Percentiles rank a stretch among this genome's conserved stretches.
phyloP scores from a whole-genome alignment of 257 asterid species.

The Thymus mandschuricus region DNA sequence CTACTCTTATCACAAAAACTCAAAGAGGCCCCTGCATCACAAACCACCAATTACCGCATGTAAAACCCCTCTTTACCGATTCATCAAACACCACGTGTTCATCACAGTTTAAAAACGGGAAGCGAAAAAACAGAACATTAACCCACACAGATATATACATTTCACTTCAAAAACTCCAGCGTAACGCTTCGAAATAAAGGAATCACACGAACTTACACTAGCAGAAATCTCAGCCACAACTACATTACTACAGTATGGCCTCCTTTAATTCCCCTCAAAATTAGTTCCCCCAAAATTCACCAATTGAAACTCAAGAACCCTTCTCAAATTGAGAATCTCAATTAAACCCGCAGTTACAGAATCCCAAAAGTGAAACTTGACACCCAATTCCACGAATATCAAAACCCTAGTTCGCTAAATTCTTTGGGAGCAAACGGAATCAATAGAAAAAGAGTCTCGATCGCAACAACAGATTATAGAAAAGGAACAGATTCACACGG shows the following conservation, averaged over 20 bases:
- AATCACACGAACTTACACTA: constrained; percentile 3
- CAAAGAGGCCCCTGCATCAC: constrained; percentile 36
- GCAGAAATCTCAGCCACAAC: constrained; percentile 3
- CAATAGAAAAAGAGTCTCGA: constrained; percentile 1
- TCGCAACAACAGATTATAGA: background rate
- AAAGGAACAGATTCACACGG: background rate
- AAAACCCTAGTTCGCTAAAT: constrained; percentile 37
- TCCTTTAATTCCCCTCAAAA: background rate
- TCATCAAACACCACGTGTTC: background rate
- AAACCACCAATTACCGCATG: constrained; percentile 26
- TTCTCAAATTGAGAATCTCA: too few relatives aligned
- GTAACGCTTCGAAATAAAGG: background rate
- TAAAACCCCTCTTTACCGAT: constrained; percentile 18
- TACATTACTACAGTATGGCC: background rate
- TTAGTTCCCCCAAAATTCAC: background rate
- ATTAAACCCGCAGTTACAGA: background rate
- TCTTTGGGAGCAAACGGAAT: background rate
- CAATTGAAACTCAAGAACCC: constrained; percentile 17
- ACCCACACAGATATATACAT: background rate
- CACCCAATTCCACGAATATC: constrained; percentile 11
- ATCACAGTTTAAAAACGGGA: background rate
- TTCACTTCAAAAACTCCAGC: too few relatives aligned
- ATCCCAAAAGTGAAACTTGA: constrained; percentile 11
- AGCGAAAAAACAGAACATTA: background rate
- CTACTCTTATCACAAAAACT: constrained; percentile 35